Base-by-base conservation (phyloP, 75 land plant species). In the Larix kaempferi region DNA sequence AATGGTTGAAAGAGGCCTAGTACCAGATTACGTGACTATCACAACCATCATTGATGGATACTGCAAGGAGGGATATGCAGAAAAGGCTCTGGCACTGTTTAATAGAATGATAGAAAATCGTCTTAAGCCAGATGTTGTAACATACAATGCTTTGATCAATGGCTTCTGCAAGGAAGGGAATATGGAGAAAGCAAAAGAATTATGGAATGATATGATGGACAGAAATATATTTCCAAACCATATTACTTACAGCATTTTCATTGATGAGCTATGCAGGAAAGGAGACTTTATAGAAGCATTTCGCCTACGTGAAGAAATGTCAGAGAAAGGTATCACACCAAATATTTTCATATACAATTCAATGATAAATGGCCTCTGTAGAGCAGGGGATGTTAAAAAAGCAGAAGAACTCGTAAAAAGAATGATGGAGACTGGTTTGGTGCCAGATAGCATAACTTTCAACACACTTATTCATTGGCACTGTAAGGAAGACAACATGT, bases 71-170 rank as follows among this genome's bases (percentile, higher is more conserved):
- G 83, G 85, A 27, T 60, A 81, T 71, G 76, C 83, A 54, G 71
- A 83, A 37, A 88, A 76, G 77, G 94, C 97, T 37, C 49, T 83
- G 22, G 55, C 16, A n/a, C 78, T 92, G 85, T 94, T 93, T 66
- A 73, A 83, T 19, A 76, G 37, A 26, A 94, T 92, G 92, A 6
- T 84, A 57, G 84, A 82, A 25, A 83, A 67, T 41, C 84, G 84
- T 76, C 59, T 89, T 4, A 84, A 79, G 78, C 90, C 89, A 35
- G 94, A 90, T 80, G 74, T 86, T 49, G 84, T 94, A 11, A 90
- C 94, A 27, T 94, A 92, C 75, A 94, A 94, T 69, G 84, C 86
- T 62, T 79, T 94, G 61, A 87, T 94, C 37, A 89, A 84, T 80
- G 95, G 95, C 12, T 87, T 88, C 72, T 92, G 92, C 85, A 90